Evolutionary conservation across 768 basidiomycete species (phyloP), one percentile per base, ranked within the genome.

Genomic region (Saitozyma podzolica): DNA sequence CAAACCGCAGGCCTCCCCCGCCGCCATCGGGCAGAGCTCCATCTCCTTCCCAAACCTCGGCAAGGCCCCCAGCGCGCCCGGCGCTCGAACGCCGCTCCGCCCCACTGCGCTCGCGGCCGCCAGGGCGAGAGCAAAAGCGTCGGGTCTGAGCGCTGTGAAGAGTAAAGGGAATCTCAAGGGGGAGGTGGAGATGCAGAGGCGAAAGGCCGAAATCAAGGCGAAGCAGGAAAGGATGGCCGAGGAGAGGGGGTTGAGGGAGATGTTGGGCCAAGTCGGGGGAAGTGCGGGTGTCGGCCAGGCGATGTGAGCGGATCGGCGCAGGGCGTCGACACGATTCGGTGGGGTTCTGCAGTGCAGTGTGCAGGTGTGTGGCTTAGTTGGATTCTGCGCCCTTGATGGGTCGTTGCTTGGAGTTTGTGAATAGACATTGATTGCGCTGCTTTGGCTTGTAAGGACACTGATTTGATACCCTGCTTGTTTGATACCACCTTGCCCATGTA

Each of bases 101-200:
- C 56, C 19, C 43, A 11, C 45, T 9, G 53, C 62, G 41, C 16
- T 48, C 10, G 50, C 62, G 3, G 58, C 59, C 1, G 48, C 39
- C 19, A 20, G 58, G 50, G 48, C 56, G 17, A 54, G 61, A 19
- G 42, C 41, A 9, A 56, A 54, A n/a, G 54, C 63, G 17, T 50
- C 59, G 9, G 72, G 69, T 10, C 17, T 73, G 58, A 65, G 62
- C 16, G 68, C 64, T 0, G 60, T 76, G n/a, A 76, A 76, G 56
- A 62, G 61, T 9, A 68, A 54, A 50, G 52, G 65, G 4, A 61
- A 68, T 51, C 42, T 69, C 19, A 63, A 49, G 54, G 67, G 62
- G 16, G 74, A 73, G 19, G 61, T 64, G 63, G 72, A 64, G 37
- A 58, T 70, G 17, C 60, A 59, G 58, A 54, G 54, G 55, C 62